Conservation (phyloP, 805 yeast species). For the Grigorovia humatica region DNA sequence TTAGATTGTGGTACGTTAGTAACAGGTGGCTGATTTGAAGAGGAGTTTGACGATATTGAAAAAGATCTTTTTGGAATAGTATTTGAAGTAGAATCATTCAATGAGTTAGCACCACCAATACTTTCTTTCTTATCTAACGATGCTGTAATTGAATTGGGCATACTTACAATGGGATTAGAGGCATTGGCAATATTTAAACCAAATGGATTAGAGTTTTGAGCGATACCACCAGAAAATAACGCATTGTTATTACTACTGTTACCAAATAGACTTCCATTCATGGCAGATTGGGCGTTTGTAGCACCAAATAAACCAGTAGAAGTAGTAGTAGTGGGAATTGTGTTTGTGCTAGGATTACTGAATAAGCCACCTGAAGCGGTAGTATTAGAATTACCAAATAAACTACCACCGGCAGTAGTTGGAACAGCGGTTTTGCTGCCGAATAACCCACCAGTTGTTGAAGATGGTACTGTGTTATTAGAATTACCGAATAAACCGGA, state of each 20-base stretch:
- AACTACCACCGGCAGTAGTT: conserved; percentile 29
- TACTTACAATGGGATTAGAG: conserved; percentile 24
- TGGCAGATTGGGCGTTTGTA: conserved; percentile 1
- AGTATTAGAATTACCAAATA: conserved; percentile 30
- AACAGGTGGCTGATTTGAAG: conserved; percentile 12
- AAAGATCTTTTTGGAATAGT: conserved; percentile 9
- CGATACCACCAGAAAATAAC: background rate
- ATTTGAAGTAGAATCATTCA: background rate
- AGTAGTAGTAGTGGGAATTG: conserved; percentile 3
- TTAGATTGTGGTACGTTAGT: conserved; percentile 19
- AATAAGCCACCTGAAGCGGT: conserved; percentile 10
- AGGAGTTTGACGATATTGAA: conserved; percentile 10
- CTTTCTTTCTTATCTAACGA: conserved; percentile 13
- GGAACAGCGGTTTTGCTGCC: conserved; percentile 5
- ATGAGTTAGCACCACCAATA: background rate
- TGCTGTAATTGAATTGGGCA: conserved; percentile 33
- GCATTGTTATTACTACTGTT: background rate
- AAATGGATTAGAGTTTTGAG: conserved; percentile 18
- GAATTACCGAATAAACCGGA: conserved; percentile 20
- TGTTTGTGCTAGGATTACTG: conserved; percentile 12
- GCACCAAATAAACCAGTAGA: conserved; percentile 10
- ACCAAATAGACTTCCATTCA: conserved; percentile 7
- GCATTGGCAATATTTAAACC: conserved; percentile 24
- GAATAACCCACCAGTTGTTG: conserved; percentile 9
- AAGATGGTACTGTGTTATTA: conserved; percentile 6